A percentile compares a stretch with the other conserved stretches of the same genome.
These are phyloP conservation scores for Epichloe elymi DNA, from an alignment of 2,329 filamentous ascomycete species.

Conservation along the genomic window DNA sequence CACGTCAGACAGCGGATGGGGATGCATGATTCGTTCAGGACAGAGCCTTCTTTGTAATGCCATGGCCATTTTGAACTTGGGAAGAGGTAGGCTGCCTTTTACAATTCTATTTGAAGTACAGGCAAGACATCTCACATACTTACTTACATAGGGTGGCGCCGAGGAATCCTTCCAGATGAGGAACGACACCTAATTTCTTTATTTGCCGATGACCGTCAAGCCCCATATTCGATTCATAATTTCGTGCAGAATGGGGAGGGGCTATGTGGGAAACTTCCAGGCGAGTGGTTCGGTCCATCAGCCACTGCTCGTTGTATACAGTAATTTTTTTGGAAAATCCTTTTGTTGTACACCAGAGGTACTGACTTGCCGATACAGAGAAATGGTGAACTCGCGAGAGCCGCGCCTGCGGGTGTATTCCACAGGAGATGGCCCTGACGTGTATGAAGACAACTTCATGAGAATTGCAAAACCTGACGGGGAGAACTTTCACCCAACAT, in stretches of 20 bases:
- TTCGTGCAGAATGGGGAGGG: constrained; percentile 87
- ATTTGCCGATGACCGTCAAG: constrained; percentile 76
- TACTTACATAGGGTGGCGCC: constrained; percentile 53
- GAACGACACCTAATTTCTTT: constrained; percentile 63
- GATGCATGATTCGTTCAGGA: constrained; percentile 95
- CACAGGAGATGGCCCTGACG: constrained; percentile 78
- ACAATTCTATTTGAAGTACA: neutral
- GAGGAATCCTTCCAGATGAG: constrained; percentile 39
- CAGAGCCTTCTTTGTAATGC: constrained; percentile 88
- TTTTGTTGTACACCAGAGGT: neutral
- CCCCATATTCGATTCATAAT: constrained; percentile 87
- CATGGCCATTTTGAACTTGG: constrained; percentile 56
- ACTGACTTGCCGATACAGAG: constrained; percentile 33
- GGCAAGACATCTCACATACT: constrained; percentile 1
- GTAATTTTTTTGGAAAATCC: constrained; percentile 40
- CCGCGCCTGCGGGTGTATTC: constrained; percentile 68
- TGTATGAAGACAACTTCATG: constrained; percentile 84
- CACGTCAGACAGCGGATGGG: constrained; percentile 90
- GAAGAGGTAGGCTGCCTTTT: constrained; percentile 50
- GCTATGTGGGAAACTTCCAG: constrained; percentile 85
- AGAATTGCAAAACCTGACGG: constrained; percentile 57
- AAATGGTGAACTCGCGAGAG: constrained; percentile 55
- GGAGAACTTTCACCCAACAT: constrained; percentile 61
- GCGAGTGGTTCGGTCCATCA: constrained; percentile 98
- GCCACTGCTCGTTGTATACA: constrained; percentile 90